Evolutionary conservation across 2,329 filamentous ascomycete species (phyloP), one percentile per base, ranked within the genome.

Genomic region (Samsoniella hepiali): DNA sequence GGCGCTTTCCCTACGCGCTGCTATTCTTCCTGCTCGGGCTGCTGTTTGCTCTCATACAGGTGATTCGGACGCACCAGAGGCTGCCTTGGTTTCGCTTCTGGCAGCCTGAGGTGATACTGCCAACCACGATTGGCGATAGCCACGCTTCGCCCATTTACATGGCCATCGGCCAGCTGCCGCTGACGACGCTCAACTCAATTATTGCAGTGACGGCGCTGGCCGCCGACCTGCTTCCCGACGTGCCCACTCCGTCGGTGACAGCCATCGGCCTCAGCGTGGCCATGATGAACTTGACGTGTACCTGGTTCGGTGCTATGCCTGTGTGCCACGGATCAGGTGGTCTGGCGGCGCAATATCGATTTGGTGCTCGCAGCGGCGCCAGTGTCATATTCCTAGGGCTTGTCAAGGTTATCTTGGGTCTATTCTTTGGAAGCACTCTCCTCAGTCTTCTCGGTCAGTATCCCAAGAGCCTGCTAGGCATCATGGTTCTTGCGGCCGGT

Each of bases 281-380:
- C 0, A 70, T 81, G 2, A 96, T 97, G 86, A 98, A 98, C 72
- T 78, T 97, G 3, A 74, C 90, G 1, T 90, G 90, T 17, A 93
- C 91, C 70, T 96, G 91, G 91, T 96, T 97, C 70, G 93, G 93
- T 55, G 90, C 90, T 5, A 98, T 97, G 95, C 95, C 94, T 3
- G 88, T 95, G 4, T 98, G 95, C 72, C 95, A 98, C 73, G 94
- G 94, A 5, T 92, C 92, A 0, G 94, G 94, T 2, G 94, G 94
- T 0, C 80, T 98, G 0, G 95, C 95, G 5, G 95, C 90, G 0
- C 94, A 98, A 73, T 91, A 92, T 74, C 87, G 92, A 5, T 98
- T 98, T 69, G 94, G 94, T 0, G 93, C 94, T 5, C 88, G 94
- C 55, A 96, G 91, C 64, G 94, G 94, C 10, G 87, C 91, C 0